These are phyloP conservation scores for Solanum chmielewskii DNA, from an alignment of 257 asterid genomes.

Conservation along the genomic window DNA sequence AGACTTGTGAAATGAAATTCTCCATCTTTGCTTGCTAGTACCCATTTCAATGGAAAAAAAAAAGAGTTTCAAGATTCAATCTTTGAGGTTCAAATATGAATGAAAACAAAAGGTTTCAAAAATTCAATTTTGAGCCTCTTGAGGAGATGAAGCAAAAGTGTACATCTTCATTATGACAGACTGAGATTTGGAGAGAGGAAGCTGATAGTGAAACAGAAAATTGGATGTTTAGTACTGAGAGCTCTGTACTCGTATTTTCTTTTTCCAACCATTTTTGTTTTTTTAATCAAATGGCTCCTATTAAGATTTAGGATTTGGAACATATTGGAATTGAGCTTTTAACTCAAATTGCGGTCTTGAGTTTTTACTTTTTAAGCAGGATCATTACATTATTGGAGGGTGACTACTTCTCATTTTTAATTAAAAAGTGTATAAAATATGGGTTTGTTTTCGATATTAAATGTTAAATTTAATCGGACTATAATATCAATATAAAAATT, in stretches of 20 bases:
- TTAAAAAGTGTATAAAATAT: too few relatives aligned
- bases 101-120: background rate
- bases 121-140: background rate
- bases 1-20: constrained; percentile 51
- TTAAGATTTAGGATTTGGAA: background rate
- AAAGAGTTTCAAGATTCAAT: background rate
- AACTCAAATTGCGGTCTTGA: background rate
- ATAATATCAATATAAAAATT: accelerated
- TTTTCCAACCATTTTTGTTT: background rate
- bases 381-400: background rate
- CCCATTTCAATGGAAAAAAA: constrained; percentile 7
- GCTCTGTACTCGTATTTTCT: background rate
- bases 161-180: background rate
- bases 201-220: background rate
- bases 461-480: accelerated
- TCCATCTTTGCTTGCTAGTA: constrained; percentile 57
- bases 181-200: background rate
- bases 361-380: background rate
- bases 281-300: background rate
- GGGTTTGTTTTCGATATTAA: accelerated
- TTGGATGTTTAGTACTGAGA: background rate
- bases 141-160: background rate
- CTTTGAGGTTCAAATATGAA: background rate
- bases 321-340: background rate
- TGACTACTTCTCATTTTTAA: too few relatives aligned